Base-by-base conservation (phyloP, 805 yeast genomes). In the Torulaspora indica region DNA sequence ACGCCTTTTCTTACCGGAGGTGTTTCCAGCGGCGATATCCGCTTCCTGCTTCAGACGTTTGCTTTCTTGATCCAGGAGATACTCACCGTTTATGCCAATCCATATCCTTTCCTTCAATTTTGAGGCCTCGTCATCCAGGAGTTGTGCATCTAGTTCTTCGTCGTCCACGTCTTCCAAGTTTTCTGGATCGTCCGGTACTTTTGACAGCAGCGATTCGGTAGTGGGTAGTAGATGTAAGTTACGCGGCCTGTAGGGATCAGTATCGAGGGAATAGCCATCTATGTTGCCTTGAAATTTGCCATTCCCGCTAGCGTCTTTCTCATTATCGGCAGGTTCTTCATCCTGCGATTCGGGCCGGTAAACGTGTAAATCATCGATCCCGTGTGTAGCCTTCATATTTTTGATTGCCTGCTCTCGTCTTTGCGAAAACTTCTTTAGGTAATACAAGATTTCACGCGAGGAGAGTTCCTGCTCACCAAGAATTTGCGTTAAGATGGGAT, bases 31-130 rank as follows among this genome's bases (percentile, higher is more conserved):
- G 24, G 86, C 76, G 47, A 77, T 79, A 66, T 93, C 98, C 0
- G 95, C 93, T 60, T 89, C 95, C 41, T 76, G 75, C 61, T 90
- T 87, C 47, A 91, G 71, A 49, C 90, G 71, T 58, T 87, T 89
- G 54, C 79, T 78, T 56, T 91, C 97, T 64, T 88, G 95, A 38
- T 84, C 93, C 7, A 87, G 61, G 43, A 93, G 67, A 59, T 78
- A 93, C 23, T 90, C 98, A 47, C 85, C 85, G 64, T 95, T 90
- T 31, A 87, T 72, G 2, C 93, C 90, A 42, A 85, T 80, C 98
- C 98, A 93, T 3, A 90, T 78, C 47, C 84, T 74, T 53, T 88
- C 90, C 63, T 91, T 93, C 51, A 82, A 61, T 45, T 69, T 73
- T 8, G 81, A 74, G 49, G 90, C 96, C 40, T 82, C 88, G 42